A percentile compares a stretch with the other conserved stretches of the same genome.
These are phyloP conservation scores for Coffea eugenioides DNA, from an alignment of 257 asterid genomes.

Conservation along the genomic window DNA sequence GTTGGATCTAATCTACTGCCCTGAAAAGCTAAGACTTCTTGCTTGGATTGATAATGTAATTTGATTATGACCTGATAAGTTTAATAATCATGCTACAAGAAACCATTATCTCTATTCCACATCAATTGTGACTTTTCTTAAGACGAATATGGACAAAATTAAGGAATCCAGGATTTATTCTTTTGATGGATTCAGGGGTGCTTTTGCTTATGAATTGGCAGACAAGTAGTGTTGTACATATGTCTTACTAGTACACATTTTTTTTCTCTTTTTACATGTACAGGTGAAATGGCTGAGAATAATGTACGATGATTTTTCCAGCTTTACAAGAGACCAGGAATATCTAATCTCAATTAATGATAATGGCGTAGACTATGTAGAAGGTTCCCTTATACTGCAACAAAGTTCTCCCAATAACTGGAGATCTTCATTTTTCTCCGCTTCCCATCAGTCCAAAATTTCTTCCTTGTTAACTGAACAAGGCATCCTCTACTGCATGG, in stretches of 20 bases:
- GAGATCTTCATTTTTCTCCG: conserved; percentile 65
- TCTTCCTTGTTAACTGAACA: conserved; percentile 31
- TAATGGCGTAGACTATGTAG: conserved; percentile 43
- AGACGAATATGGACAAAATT: not conserved
- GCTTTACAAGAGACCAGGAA: conserved; percentile 38
- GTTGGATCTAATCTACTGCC: not conserved
- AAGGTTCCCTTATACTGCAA: conserved; percentile 54
- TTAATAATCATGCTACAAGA: not conserved
- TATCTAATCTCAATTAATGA: conserved; percentile 37
- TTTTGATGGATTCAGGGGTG: not conserved
- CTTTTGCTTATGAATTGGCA: not conserved
- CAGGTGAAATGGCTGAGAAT: conserved; percentile 46
- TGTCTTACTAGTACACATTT: not conserved
- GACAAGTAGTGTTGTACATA: not conserved
- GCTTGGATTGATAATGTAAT: not conserved
- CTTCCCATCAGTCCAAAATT: conserved; percentile 41
- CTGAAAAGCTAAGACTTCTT: not conserved
- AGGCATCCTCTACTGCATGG: conserved; percentile 49
- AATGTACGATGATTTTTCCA: conserved; percentile 35
- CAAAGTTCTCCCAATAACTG: conserved; percentile 55
- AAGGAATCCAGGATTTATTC: not conserved
- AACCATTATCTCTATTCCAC: not conserved
- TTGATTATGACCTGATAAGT: no score
- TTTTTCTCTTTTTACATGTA: not conserved
- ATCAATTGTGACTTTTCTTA: not conserved